A percentile compares a stretch with the other conserved stretches of the same genome.
Conservation (phyloP, 495 filamentous ascomycete genomes). For the Stereocaulon alpinum region DNA sequence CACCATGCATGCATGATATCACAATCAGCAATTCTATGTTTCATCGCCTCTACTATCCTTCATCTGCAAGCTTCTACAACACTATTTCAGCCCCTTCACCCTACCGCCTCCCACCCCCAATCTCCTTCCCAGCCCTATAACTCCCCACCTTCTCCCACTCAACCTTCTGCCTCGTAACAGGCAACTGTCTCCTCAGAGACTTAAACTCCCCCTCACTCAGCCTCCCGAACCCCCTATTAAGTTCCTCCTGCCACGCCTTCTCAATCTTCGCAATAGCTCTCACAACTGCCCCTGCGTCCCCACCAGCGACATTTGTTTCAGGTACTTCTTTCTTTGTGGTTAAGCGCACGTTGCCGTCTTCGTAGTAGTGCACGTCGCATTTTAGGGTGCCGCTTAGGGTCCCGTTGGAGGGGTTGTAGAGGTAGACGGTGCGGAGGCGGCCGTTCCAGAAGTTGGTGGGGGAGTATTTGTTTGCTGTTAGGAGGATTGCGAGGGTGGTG, state of each 20-base stretch:
- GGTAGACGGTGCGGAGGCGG: conserved; percentile 84
- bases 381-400: conserved; percentile 58
- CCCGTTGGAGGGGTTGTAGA: conserved; percentile 54
- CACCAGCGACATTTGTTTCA: conserved; percentile 23
- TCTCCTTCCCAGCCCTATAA: conserved; percentile 52
- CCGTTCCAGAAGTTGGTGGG: conserved; percentile 99
- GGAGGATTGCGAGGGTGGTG: conserved; percentile 61
- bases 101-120: conserved; percentile 21
- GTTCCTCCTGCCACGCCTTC: conserved; percentile 89
- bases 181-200: conserved; percentile 79
- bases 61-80: background rate
- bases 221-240: conserved; percentile 79
- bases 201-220: conserved; percentile 94
- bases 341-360: conserved; percentile 94
- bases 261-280: conserved; percentile 68
- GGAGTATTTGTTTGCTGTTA: conserved; percentile 93
- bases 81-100: background rate
- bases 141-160: conserved; percentile 99
- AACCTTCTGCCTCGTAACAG: conserved; percentile 95
- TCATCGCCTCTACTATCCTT: background rate
- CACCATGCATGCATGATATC: too few relatives aligned
- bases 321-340: conserved; percentile 67
- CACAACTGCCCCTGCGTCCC: conserved; percentile 49
- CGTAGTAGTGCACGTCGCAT: conserved; percentile 97
- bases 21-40: background rate